Percentiles rank a stretch among this genome's conserved stretches.
Evolutionary conservation across 2,329 filamentous ascomycete genomes (phyloP).

Genomic region (Alternaria postmessia): DNA sequence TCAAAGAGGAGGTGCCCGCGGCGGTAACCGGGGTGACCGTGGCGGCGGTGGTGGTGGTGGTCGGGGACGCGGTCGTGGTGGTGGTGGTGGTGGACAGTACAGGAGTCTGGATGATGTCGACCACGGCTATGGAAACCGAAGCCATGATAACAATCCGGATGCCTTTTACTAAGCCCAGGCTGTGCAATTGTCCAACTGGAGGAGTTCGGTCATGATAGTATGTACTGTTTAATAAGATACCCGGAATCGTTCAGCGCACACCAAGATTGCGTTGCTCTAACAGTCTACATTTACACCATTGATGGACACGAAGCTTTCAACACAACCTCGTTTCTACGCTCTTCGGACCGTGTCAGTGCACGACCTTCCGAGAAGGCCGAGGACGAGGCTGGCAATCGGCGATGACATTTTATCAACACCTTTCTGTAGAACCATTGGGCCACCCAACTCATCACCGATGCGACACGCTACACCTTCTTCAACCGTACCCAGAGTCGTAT

Average conservation of each 20-base stretch:
- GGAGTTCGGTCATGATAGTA: neutral
- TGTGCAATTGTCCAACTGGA: neutral
- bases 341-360: neutral
- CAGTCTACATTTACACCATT: neutral
- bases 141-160: conserved; percentile 44
- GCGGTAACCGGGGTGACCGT: conserved; percentile 52
- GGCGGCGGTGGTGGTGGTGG: conserved; percentile 46
- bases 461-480: conserved; percentile 3
- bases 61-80: conserved; percentile 43
- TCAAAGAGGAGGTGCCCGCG: conserved; percentile 48
- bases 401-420: conserved; percentile 13
- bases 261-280: neutral
- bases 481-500: neutral
- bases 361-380: conserved; percentile 12
- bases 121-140: conserved; percentile 36
- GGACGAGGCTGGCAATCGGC: conserved; percentile 14
- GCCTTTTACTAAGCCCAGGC: conserved; percentile 39
- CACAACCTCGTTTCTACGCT: neutral
- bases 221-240: neutral
- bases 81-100: conserved; percentile 48
- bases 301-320: neutral
- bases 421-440: neutral
- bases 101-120: conserved; percentile 56
- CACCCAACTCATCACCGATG: neutral
- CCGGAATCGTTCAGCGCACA: neutral